phyloP scores from a whole-genome alignment of 331 rosid species.

The Erythrophleum ivorense region DNA sequence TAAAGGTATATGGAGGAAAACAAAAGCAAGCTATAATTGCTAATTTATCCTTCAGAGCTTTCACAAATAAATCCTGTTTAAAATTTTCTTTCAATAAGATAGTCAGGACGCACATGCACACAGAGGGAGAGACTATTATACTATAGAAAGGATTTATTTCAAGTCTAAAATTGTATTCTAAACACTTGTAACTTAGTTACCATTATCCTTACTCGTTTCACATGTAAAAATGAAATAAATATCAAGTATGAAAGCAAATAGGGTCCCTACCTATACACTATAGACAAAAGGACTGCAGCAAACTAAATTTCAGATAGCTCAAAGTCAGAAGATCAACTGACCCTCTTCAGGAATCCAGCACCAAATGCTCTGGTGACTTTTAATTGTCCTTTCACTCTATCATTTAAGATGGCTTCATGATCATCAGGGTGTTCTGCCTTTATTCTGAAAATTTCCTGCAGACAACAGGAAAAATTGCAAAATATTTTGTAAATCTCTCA shows the following conservation, averaged over 20 bases:
- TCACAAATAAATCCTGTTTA: neutral
- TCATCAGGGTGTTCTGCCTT: conserved; percentile 63
- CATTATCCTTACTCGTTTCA: neutral
- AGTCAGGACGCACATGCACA: neutral
- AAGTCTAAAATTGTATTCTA: neutral
- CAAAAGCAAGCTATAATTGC: conserved; percentile 2
- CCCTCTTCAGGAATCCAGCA: conserved; percentile 70
- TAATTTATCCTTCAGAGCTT: neutral
- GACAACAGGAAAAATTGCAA: conserved; percentile 26
- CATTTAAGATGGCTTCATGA: conserved; percentile 58
- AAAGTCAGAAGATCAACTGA: conserved; percentile 54
- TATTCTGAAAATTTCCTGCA: conserved; percentile 61
- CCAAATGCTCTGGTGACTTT: conserved; percentile 73
- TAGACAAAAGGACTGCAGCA: conserved; percentile 45
- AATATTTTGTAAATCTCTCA: neutral
- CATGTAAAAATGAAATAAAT: neutral
- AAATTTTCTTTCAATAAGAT: neutral
- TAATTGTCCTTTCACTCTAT: conserved; percentile 65
- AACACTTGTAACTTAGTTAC: neutral
- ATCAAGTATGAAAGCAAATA: conserved; percentile 1
- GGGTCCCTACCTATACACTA: conserved; percentile 39
- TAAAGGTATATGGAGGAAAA: neutral
- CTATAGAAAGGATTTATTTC: neutral
- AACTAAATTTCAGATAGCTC: conserved; percentile 47
- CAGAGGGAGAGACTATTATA: neutral